These are phyloP conservation scores for Leccinum variicolor DNA, from an alignment of 768 basidiomycete genomes.

Conservation along the genomic window DNA sequence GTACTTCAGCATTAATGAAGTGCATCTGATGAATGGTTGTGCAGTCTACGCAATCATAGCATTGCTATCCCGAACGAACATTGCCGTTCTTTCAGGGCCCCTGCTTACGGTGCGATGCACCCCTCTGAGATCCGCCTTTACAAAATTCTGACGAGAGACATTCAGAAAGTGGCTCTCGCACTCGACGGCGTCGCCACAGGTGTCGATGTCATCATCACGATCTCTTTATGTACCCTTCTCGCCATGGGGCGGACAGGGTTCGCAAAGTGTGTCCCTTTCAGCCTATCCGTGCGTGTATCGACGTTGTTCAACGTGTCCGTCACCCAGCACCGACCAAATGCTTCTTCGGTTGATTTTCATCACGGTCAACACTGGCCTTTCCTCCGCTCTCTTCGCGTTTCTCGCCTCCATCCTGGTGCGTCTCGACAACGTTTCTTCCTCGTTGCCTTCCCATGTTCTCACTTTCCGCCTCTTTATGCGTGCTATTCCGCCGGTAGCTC, in stretches of 20 bases:
- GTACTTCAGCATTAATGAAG: not conserved
- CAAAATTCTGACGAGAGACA: slow-evolving; percentile 1
- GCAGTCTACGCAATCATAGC: slow-evolving; percentile 16
- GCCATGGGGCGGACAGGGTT: slow-evolving; percentile 24
- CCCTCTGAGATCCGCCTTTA: not conserved
- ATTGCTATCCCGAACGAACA: slow-evolving; percentile 12
- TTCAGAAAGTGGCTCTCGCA: slow-evolving; percentile 14
- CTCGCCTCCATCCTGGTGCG: slow-evolving; percentile 20
- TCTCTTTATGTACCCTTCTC: slow-evolving; percentile 21
- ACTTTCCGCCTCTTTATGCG: not conserved
- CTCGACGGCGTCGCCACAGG: slow-evolving; percentile 12
- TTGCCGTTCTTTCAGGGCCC: slow-evolving; percentile 15
- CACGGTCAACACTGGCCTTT: slow-evolving; percentile 25
- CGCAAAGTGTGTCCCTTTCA: slow-evolving; percentile 10
- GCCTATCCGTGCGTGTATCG: not conserved
- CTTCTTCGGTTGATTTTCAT: slow-evolving; percentile 24
- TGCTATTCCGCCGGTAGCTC: slow-evolving; percentile 5
- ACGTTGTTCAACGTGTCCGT: not conserved
- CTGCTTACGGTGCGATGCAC: slow-evolving; percentile 15
- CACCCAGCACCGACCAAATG: slow-evolving; percentile 23
- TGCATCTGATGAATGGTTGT: slow-evolving; percentile 2
- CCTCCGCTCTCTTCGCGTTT: slow-evolving; percentile 20
- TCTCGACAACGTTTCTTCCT: not conserved
- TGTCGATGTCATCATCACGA: slow-evolving; percentile 20
- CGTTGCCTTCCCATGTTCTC: not conserved